Base-by-base conservation (phyloP, 83 land plant species). In the Larix sibirica region DNA sequence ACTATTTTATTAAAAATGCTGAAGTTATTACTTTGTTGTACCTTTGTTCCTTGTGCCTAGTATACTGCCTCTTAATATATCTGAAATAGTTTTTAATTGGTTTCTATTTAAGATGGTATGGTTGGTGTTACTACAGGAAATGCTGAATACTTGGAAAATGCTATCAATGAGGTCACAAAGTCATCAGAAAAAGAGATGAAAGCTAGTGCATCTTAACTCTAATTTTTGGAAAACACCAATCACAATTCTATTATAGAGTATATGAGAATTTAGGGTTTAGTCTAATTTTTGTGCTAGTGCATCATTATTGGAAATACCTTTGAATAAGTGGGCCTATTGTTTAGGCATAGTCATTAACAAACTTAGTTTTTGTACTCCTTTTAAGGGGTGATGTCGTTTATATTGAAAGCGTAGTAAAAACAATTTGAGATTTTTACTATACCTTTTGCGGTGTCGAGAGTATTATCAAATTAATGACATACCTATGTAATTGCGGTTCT, bases 111-210 rank as follows among this genome's bases (percentile, higher is more conserved):
- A 81, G 81, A 58, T 95, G 94, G 98, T 66, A 94, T 96, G 98
- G 98, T 97, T 8, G 98, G 98, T 61, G 92, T 96, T 7, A 96
- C 92, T 0, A 87, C 98, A 0, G 92, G 91, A 23, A 96, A 96
- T 85, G 94, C 94, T 18, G 91, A 85, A 73, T 96, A 94, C 69
- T 70, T 96, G 85, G 98, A 97, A 4, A 96, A 92, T 82, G 98
- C 98, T 8, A 92, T 96, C 13, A 92, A 96, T 83, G 95, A 92
- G 81, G 98, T 96, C 62, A 84, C 96, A 23, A 95, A 95, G 81
- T 92, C 88, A 10, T 79, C 36, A 24, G 56, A 42, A 44, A 21
- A 44, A 73, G 56, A 44, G 26, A 44, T 73, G 21, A 69, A 36
- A 73, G 24, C 56, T 40, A 21, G 54, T 6, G 77, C 54, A 73